These are phyloP conservation scores for Coemansia sp. DNA, from an alignment of 192 early-diverging fungal species.

Conservation along the genomic window DNA sequence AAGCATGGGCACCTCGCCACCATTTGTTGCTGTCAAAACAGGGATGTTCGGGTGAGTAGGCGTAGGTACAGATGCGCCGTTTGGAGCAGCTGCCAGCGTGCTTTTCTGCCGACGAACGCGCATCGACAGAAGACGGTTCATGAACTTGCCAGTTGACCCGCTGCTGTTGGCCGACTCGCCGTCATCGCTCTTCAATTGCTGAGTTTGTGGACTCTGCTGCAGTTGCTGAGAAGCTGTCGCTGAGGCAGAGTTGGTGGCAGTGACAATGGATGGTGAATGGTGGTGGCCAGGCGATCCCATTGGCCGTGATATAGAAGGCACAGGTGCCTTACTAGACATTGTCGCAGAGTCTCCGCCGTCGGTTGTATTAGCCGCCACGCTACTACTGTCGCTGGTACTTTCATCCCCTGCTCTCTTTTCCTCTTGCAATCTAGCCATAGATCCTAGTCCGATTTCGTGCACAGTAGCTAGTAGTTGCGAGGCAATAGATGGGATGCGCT, in stretches of 20 bases:
- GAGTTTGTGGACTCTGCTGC: conserved; percentile 8
- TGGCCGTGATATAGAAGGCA: not conserved
- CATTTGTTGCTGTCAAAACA: not conserved
- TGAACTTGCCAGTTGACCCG: conserved; percentile 43
- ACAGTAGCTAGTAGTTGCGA: conserved; percentile 9
- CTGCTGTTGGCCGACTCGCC: conserved; percentile 33
- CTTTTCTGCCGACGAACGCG: conserved; percentile 51
- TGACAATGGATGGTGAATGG: conserved; percentile 36
- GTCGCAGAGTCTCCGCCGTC: not conserved
- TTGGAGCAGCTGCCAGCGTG: not conserved
- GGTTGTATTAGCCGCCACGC: not conserved
- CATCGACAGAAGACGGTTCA: conserved; percentile 44
- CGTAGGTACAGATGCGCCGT: not conserved
- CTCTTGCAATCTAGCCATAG: not conserved
- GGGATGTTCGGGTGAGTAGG: not conserved
- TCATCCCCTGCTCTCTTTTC: not conserved
- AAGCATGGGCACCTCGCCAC: not conserved
- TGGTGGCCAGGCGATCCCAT: conserved; percentile 18
- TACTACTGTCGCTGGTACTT: not conserved
- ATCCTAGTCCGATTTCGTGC: not conserved
- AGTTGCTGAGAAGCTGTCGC: conserved; percentile 18
- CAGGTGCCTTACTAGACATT: not conserved
- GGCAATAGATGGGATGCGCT: conserved; percentile 3
- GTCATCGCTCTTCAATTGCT: conserved; percentile 27
- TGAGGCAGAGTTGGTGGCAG: conserved; percentile 10